phyloP scores from a whole-genome alignment of 805 yeast species.

The Saccharomycopsis vini region DNA sequence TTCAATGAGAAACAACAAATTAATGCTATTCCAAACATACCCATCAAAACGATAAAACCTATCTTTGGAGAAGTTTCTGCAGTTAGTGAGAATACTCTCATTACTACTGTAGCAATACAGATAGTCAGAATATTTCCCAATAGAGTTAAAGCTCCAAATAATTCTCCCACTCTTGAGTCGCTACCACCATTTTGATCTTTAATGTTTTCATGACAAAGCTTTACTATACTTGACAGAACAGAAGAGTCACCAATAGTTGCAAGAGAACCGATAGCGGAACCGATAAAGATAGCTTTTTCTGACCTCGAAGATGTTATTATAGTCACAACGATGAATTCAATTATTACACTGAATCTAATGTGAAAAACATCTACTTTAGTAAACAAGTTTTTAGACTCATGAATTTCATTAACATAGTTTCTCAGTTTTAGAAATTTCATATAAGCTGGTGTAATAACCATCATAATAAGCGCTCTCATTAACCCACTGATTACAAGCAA shows the following conservation, averaged over 20 bases:
- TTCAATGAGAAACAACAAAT: no score
- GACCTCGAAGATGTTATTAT: neutral
- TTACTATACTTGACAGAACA: conserved; percentile 4
- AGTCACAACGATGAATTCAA: no score
- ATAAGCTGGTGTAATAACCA: conserved; percentile 5
- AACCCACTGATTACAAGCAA: conserved; percentile 30
- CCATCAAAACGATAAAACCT: no score
- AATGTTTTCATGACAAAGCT: conserved; percentile 26
- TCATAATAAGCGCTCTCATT: neutral
- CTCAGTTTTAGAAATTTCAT: conserved; percentile 1
- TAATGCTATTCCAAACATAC: no score
- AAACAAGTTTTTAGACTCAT: conserved; percentile 15
- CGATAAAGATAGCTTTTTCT: neutral
- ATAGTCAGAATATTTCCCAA: no score
- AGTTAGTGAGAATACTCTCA: no score
- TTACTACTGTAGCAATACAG: no score
- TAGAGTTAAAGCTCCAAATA: no score
- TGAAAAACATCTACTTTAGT: conserved; percentile 5
- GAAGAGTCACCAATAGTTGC: neutral
- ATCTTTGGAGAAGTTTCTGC: no score
- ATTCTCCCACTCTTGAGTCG: no score
- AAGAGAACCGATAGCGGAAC: conserved; percentile 1
- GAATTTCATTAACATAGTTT: neutral
- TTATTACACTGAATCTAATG: no score
- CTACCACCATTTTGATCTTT: neutral